Evolutionary conservation across 2,329 filamentous ascomycete genomes (phyloP), one percentile per base, ranked within the genome.

Genomic region (Chaetomium sp.): DNA sequence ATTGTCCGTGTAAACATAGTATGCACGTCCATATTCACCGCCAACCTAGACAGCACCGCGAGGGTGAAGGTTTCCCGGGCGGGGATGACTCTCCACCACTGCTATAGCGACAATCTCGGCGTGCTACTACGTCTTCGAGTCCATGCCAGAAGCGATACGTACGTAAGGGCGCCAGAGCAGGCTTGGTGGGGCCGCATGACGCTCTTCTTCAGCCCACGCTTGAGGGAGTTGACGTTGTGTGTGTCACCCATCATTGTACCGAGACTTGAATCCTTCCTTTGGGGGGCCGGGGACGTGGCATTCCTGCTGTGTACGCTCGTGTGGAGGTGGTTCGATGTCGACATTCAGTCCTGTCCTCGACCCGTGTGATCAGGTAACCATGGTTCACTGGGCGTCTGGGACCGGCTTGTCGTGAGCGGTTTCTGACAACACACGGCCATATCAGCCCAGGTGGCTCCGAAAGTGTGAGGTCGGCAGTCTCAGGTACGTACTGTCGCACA

Each of bases 401-500:
- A 5, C 45, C 23, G 45, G 45, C n/a, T 47, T 47, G 9, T 47
- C 23, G 45, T 47, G 7, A 47, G 12, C 31, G 33, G 51, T 7
- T 35, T n/a, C 16, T 55, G 7, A 33, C n/a, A 12, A 35, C 51
- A n/a, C 16, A 42, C 16, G 16, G 38, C 16, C 38, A 42, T 42
- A n/a, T n/a, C 38, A 42, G 38, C 4, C 16, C 38, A 42, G 16
- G 16, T 42, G 38, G 3, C 19, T 16, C 19, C 19, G 38, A 16
- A 16, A 42, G 13, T 5, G 38, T 42, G 38, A 42, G 19, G 38
- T 42, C 38, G 23, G 47, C 31, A 53, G 50, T 53, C 13, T 51
- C 23, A 51, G 23, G 23, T 53, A 53, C n/a, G 16, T 31, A 60
- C 10, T 25, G 57, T 60, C n/a, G 16, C 57, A 60, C 57, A 53